These are phyloP conservation scores for Cercospora berteroae DNA, from an alignment of 2,329 filamentous ascomycete genomes.

Conservation along the genomic window DNA sequence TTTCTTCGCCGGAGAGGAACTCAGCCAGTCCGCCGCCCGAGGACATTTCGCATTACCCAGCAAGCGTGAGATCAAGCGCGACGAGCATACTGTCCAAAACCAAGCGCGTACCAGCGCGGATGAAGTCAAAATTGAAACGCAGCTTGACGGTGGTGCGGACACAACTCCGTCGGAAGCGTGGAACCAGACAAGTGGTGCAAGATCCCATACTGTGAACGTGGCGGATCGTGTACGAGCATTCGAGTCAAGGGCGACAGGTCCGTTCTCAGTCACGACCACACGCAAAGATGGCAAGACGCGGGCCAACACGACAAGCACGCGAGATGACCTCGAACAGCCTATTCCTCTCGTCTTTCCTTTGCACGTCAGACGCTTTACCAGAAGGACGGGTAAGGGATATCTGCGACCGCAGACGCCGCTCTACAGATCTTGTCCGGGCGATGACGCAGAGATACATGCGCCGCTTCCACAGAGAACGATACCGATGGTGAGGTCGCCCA, in stretches of 20 bases:
- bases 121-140: slow-evolving; percentile 17
- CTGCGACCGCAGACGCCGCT: slow-evolving; percentile 31
- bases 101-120: not conserved
- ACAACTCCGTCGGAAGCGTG: slow-evolving; percentile 11
- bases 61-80: slow-evolving; percentile 1
- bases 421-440: slow-evolving; percentile 24
- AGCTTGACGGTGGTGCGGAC: slow-evolving; percentile 18
- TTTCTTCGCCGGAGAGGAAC: slow-evolving; percentile 7
- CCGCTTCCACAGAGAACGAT: slow-evolving; percentile 27
- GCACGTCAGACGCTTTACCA: slow-evolving; percentile 30
- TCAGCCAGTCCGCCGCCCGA: slow-evolving; percentile 18
- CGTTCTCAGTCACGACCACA: not conserved
- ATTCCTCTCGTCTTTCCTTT: slow-evolving; percentile 32
- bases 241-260: slow-evolving; percentile 16
- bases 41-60: slow-evolving; percentile 10
- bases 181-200: not conserved
- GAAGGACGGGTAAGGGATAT: slow-evolving; percentile 27
- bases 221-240: slow-evolving; percentile 24
- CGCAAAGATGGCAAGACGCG: slow-evolving; percentile 1
- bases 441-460: slow-evolving; percentile 25
- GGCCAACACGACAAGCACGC: not conserved
- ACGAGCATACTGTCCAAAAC: slow-evolving; percentile 6
- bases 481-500: slow-evolving; percentile 16
- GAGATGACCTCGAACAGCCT: not conserved
- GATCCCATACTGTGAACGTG: slow-evolving; percentile 14